Evolutionary conservation across 345 rosid genomes (phyloP).

Genomic region (Sapria himalayana): DNA sequence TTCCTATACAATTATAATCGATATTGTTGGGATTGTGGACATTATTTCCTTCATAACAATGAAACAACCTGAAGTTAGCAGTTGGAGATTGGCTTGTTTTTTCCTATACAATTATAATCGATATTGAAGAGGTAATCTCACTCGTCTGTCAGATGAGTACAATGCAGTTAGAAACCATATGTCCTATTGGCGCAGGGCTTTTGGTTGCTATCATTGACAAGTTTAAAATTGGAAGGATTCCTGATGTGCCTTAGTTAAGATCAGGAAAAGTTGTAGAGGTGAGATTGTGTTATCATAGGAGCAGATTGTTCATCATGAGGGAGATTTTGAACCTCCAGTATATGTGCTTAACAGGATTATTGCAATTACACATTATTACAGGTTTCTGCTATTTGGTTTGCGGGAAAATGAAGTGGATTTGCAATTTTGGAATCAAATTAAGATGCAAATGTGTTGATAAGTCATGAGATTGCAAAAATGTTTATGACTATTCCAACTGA

Average conservation of each 20-base stretch:
- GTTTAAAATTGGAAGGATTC: conserved; percentile 45
- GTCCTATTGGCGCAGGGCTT: too few species aligned
- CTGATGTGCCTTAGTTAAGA: conserved; percentile 17
- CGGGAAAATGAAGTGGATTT: conserved; percentile 34
- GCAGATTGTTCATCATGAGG: conserved; percentile 67
- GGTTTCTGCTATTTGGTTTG: conserved; percentile 59
- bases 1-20: too few species aligned
- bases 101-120: too few species aligned
- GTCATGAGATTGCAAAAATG: conserved; percentile 54
- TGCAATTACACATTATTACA: conserved; percentile 52
- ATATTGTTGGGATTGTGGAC: too few species aligned
- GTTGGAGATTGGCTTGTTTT: too few species aligned
- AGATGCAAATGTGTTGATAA: conserved; percentile 34
- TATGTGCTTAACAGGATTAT: conserved; percentile 67
- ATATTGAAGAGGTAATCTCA: too few species aligned
- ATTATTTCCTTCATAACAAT: too few species aligned
- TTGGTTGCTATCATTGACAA: too few species aligned
- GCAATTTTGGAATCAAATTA: conserved; percentile 27
- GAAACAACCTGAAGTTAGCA: too few species aligned
- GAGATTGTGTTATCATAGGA: conserved; percentile 87
- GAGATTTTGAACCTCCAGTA: conserved; percentile 66
- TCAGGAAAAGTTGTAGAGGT: conserved; percentile 28
- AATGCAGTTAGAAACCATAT: too few species aligned
- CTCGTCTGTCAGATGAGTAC: too few species aligned
- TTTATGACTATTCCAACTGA: conserved; percentile 51